Evolutionary conservation across 768 basidiomycete species (phyloP), one percentile per base, ranked within the genome.

Genomic region (Boletus tomentosulus): DNA sequence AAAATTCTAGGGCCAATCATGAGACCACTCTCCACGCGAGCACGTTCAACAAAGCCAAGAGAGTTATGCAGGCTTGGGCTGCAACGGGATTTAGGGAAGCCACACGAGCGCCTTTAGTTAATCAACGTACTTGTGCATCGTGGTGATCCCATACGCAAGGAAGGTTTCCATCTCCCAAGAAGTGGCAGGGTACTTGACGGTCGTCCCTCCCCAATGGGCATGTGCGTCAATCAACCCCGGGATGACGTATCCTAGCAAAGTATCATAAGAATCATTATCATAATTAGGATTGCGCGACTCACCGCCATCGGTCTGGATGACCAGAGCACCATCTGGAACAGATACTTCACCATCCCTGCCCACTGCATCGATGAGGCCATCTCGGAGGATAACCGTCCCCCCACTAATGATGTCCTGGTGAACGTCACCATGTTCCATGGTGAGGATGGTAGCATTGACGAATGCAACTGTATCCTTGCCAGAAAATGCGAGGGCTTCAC

Each of bases 171-270:
- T 74, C 61, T 89, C 86, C 86, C 87, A 89, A 10, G 85, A 87
- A 42, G 75, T 76, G 7, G 85, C 77, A 0, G 87, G 87, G 58
- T 81, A 80, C 31, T 72, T 71, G 30, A 72, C 76, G 0, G 34
- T 58, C 54, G 80, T 78, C 0, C 85, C 85, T 16, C 70, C 62
- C 87, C 87, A 89, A 54, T 89, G 87, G 3, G 87, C 87, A 59
- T 89, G 87, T 8, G 84, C 83, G 53, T 89, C 87, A 47, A 89
- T 81, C 64, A 87, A 88, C 3, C 87, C 87, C 15, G 87, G 87
- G 4, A 83, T 68, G 16, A 89, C 73, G 55, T 76, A 85, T 6
- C 83, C 86, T 88, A 34, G 8, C 7, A 44, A 39, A 47, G 12
- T 47, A 48, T 27, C 2, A 38, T 60, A 3, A 65, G 52, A 41